Conservation (phyloP, 371 early-diverging fungal species). For the Mucor circinelloides region DNA sequence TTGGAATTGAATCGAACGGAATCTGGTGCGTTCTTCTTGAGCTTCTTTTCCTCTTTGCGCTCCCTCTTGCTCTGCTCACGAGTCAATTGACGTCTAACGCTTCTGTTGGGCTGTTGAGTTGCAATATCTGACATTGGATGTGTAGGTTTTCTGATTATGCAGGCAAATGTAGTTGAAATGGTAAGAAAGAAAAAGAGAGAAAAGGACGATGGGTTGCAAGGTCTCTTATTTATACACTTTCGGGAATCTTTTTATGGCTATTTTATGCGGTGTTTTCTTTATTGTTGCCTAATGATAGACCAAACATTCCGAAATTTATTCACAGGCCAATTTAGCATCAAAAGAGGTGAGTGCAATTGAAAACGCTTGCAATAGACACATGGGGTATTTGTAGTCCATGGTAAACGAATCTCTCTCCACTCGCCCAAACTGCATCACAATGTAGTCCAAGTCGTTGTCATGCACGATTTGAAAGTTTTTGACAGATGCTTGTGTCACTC, state of each 20-base stretch:
- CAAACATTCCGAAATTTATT: slow-evolving; percentile 46
- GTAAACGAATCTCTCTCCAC: slow-evolving; percentile 83
- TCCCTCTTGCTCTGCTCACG: not conserved
- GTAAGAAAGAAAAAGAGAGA: not conserved
- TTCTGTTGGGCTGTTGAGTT: slow-evolving; percentile 1
- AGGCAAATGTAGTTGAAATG: not conserved
- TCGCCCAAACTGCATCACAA: slow-evolving; percentile 96
- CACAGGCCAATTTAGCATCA: slow-evolving; percentile 90
- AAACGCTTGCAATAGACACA: slow-evolving; percentile 92
- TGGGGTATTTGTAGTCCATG: slow-evolving; percentile 95
- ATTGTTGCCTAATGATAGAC: not conserved
- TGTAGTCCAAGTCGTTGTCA: slow-evolving; percentile 90
- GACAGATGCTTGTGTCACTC: slow-evolving; percentile 93
- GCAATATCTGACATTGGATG: not conserved
- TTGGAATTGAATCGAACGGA: slow-evolving; percentile 6
- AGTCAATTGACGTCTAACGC: not conserved
- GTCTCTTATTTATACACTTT: not conserved
- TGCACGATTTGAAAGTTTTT: slow-evolving; percentile 98
- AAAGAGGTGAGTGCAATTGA: slow-evolving; percentile 92
- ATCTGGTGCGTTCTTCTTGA: not conserved
- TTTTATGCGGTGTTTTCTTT: not conserved
- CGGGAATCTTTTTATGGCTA: slow-evolving; percentile 2
- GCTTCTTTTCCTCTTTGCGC: slow-evolving; percentile 1
- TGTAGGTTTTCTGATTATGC: not conserved
- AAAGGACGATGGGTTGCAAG: no score